phyloP scores from a whole-genome alignment of 75 land plant species.

The Selaginella tamariscina region DNA sequence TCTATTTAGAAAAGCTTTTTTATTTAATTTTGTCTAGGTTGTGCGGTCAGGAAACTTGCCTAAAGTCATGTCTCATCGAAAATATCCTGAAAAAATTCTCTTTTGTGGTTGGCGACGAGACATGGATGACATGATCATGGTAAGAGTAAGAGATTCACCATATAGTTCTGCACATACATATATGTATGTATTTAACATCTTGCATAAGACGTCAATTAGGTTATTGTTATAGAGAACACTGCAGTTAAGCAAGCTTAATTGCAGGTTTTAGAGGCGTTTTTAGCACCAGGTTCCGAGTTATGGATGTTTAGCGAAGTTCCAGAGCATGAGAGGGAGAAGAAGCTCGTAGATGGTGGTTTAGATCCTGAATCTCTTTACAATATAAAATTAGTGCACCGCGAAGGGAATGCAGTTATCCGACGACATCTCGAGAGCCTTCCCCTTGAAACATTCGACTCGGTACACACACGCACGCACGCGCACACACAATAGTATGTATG shows the following conservation, averaged over 20 bases:
- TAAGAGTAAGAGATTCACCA: no score
- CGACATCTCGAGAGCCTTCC: conserved; percentile 43
- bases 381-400: conserved; percentile 51
- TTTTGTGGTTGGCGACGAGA: conserved; percentile 94
- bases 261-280: conserved; percentile 60
- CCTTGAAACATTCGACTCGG: conserved; percentile 17
- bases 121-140: conserved; percentile 78
- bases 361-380: conserved; percentile 32
- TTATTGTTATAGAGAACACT: no score
- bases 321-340: conserved; percentile 46
- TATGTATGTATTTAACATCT: background rate
- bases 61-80: conserved; percentile 28
- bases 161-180: background rate
- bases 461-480: background rate
- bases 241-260: no score
- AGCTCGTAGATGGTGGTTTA: conserved; percentile 52
- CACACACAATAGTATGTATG: no score
- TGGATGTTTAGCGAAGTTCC: conserved; percentile 85
- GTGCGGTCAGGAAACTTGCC: conserved; percentile 29
- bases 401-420: conserved; percentile 64
- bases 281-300: conserved; percentile 55
- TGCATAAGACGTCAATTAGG: no score
- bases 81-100: conserved; percentile 60
- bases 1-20: no score
- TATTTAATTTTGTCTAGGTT: no score